Percentiles rank a stretch among this genome's conserved stretches.
phyloP scores from a whole-genome alignment of 768 basidiomycete genomes.

The Sarcodon aspratus region DNA sequence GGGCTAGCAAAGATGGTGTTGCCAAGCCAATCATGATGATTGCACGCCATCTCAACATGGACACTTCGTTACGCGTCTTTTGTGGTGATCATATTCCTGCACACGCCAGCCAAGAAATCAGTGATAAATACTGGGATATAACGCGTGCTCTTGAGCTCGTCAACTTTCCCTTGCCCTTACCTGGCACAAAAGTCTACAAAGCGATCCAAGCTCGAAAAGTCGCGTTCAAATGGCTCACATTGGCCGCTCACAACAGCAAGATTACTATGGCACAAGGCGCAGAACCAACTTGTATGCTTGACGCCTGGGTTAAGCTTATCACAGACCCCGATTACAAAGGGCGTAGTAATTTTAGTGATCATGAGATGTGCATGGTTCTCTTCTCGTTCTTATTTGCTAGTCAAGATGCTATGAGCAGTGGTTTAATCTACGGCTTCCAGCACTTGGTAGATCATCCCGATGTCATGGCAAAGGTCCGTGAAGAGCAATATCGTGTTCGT shows the following conservation, averaged over 20 bases:
- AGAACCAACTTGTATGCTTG: conserved; percentile 83
- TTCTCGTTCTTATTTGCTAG: conserved; percentile 95
- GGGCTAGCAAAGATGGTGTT: conserved; percentile 50
- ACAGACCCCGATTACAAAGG: conserved; percentile 57
- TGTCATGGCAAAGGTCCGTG: conserved; percentile 76
- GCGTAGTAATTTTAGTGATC: conserved; percentile 78
- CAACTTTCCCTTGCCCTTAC: conserved; percentile 93
- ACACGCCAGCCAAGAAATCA: conserved; percentile 67
- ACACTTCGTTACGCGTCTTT: conserved; percentile 92
- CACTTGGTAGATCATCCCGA: conserved; percentile 90
- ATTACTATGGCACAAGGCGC: conserved; percentile 67
- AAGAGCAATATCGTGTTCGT: conserved; percentile 81
- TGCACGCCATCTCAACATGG: conserved; percentile 94
- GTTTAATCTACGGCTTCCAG: conserved; percentile 93
- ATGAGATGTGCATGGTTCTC: conserved; percentile 95
- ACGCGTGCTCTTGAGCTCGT: conserved; percentile 93
- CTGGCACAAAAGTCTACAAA: conserved; percentile 93
- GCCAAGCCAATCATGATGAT: conserved; percentile 72
- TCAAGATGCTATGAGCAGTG: conserved; percentile 98
- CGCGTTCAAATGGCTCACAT: conserved; percentile 68
- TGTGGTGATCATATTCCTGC: conserved; percentile 87
- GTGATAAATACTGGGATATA: conserved; percentile 92
- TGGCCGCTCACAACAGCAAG: conserved; percentile 75
- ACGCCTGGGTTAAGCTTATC: conserved; percentile 80
- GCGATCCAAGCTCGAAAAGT: conserved; percentile 86